Percentiles rank a stretch among this genome's conserved stretches.
These are phyloP conservation scores for Juncus inflexus DNA, from an alignment of 176 grass and related monocot genomes.

Conservation along the genomic window DNA sequence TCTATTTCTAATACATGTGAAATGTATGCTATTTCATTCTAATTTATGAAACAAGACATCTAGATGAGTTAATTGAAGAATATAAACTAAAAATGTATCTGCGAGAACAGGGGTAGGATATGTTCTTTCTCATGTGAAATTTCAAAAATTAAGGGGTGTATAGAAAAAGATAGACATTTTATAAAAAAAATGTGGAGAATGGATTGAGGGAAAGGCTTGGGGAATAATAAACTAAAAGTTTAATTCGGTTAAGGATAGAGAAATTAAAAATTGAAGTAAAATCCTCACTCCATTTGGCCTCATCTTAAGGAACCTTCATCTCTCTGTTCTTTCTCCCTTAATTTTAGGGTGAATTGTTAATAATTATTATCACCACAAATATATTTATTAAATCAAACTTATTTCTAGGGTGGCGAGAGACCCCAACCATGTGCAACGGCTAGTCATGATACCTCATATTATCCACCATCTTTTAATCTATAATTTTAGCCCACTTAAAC, in stretches of 20 bases:
- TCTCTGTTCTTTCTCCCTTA: not conserved
- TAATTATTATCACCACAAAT: not conserved
- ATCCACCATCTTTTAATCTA: not conserved
- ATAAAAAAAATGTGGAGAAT: not conserved
- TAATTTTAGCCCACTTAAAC: no score
- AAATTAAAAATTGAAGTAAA: constrained; percentile 7
- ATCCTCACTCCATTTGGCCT: not conserved
- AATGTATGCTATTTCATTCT: no score
- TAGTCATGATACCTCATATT: constrained; percentile 2
- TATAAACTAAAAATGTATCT: no score
- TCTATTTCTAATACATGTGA: no score
- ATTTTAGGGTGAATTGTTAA: no score
- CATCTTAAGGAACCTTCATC: constrained; percentile 19
- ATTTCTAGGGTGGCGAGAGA: not conserved
- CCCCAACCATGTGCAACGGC: constrained; percentile 18
- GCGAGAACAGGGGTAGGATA: no score
- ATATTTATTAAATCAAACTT: not conserved
- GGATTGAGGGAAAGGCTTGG: not conserved
- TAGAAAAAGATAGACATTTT: no score
- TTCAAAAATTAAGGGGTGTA: no score
- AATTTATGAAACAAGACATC: no score
- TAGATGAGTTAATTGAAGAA: no score
- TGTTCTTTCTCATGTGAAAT: no score
- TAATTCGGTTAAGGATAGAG: not conserved
- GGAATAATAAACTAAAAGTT: constrained; percentile 1